Evolutionary conservation across 129 eudicot genomes (phyloP), one percentile per base, ranked within the genome.

Genomic region (Smallanthus sonchifolius): DNA sequence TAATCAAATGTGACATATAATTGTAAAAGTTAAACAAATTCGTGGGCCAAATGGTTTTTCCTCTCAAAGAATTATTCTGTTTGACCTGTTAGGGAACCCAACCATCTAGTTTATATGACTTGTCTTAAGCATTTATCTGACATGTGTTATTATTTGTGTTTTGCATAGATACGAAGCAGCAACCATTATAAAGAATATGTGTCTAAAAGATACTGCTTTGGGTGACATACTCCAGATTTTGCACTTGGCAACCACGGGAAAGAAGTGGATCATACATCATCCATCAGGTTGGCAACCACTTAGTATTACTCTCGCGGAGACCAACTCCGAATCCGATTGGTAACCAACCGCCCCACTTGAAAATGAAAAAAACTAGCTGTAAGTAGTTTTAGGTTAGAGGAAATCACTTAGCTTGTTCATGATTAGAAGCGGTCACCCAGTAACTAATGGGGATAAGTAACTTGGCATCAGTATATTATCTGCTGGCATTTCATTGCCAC

Each of bases 251-350:
- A 75, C 82, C 74, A 78, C 70, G 73, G 66, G 69, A 74, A 94
- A 90, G 77, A 88, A 74, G 74, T 94, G 98, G 98, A 85, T 94
- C 42, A 44, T 67, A 62, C 84, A 52, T 76, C 77, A 79, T 80
- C 88, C 75, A 79, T 86, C 93, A 44, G 98, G 97, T 81, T 94
- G 98, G 98, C 83, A 90, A 60, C 98, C 98, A 44, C 74, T 93
- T 79, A 87, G 65, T 71, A 77, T 94, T 70, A 68, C 76, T 40
- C 81, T 90, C 80, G 80, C 88, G 36, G 96, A 90, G 79, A 59
- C 67, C 79, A 84, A 40, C 83, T 79, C 86, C 42, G 82, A 86
- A 65, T 84, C 87, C 24, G 91, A 82, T 69, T 81, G 87, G 86
- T 82, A 70, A 70, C 81, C 78, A 77, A 59, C 17, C 39, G 9